Evolutionary conservation across 805 yeast species (phyloP).

Genomic region (Ogataea methanolica): DNA sequence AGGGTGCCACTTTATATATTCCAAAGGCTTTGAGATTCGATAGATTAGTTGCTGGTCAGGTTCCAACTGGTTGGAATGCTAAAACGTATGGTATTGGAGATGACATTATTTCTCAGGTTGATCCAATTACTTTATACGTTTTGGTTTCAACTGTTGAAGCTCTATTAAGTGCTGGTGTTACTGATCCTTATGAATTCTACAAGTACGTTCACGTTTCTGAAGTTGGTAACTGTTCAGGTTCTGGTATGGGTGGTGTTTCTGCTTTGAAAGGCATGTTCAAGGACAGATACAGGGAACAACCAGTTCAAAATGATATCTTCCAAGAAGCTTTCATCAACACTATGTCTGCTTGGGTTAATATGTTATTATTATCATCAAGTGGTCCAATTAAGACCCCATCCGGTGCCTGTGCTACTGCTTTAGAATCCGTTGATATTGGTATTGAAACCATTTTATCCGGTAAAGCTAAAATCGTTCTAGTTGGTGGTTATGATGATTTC

Average conservation of each 20-base stretch:
- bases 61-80: constrained; percentile 99
- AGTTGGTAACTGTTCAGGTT: constrained; percentile 98
- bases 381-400: constrained; percentile 99
- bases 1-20: constrained; percentile 86
- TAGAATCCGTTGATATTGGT: constrained; percentile 96
- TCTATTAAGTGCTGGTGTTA: constrained; percentile 86
- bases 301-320: constrained; percentile 94
- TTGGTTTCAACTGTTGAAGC: constrained; percentile 96
- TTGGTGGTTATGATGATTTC: constrained; percentile 99
- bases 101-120: constrained; percentile 91
- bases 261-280: constrained; percentile 98
- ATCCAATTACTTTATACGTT: constrained; percentile 89
- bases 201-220: constrained; percentile 97
- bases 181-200: constrained; percentile 98
- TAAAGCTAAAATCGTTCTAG: constrained; percentile 92
- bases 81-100: constrained; percentile 91
- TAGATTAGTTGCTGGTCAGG: constrained; percentile 84
- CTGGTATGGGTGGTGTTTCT: constrained; percentile 99
- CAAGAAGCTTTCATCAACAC: constrained; percentile 99
- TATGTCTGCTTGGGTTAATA: constrained; percentile 99
- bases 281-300: constrained; percentile 87
- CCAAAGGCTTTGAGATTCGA: constrained; percentile 81
- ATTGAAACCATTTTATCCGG: constrained; percentile 89
- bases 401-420: constrained; percentile 99
- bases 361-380: constrained; percentile 92